Percentiles rank a stretch among this genome's conserved stretches.
These are phyloP conservation scores for Metschnikowia borealis DNA, from an alignment of 805 yeast species.

Conservation along the genomic window DNA sequence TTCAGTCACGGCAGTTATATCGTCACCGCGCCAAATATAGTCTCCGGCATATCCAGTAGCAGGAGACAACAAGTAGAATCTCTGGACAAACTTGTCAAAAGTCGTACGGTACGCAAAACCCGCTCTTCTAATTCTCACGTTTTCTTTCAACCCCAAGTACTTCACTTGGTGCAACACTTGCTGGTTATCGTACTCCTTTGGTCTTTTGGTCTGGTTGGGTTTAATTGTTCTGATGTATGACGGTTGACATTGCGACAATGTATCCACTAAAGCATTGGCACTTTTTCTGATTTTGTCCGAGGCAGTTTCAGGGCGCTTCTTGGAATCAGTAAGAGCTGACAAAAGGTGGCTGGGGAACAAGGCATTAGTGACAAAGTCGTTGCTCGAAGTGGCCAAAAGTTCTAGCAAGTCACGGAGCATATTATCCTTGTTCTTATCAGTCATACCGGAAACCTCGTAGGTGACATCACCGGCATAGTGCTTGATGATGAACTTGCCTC, in stretches of 20 bases:
- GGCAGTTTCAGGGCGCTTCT: conserved; percentile 89
- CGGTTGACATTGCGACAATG: conserved; percentile 87
- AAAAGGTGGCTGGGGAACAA: conserved; percentile 40
- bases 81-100: conserved; percentile 91
- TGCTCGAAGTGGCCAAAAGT: conserved; percentile 66
- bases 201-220: conserved; percentile 90
- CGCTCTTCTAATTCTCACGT: conserved; percentile 95
- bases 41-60: conserved; percentile 89
- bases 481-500: conserved; percentile 81
- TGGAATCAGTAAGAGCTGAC: conserved; percentile 46
- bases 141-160: conserved; percentile 92
- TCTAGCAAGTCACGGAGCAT: conserved; percentile 84
- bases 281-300: conserved; percentile 89
- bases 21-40: conserved; percentile 56
- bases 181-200: conserved; percentile 80
- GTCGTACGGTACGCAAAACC: conserved; percentile 98
- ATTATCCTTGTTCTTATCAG: conserved; percentile 95
- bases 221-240: conserved; percentile 96
- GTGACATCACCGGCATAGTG: conserved; percentile 99
- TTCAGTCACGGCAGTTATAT: conserved; percentile 47
- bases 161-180: conserved; percentile 95
- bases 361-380: conserved; percentile 59
- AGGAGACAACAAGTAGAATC: conserved; percentile 83
- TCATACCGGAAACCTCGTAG: conserved; percentile 83
- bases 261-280: conserved; percentile 86